Base-by-base conservation (phyloP, 2,329 filamentous ascomycete species). In the Penicillium sp. region DNA sequence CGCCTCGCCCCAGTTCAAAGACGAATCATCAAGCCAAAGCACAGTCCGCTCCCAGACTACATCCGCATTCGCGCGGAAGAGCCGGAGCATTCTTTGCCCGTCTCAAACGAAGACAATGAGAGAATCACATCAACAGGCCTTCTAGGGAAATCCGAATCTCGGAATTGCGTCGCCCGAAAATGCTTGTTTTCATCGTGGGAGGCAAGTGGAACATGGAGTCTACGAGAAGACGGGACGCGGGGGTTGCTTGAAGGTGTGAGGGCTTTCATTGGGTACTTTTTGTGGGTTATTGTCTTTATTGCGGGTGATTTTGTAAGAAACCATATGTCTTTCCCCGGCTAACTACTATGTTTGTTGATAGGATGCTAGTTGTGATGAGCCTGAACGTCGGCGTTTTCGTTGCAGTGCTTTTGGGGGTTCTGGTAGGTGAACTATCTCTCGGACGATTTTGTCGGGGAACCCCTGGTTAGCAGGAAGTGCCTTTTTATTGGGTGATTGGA, bases 341-440 rank as follows among this genome's bases (percentile, higher is more conserved):
- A 39, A 53, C 13, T 4, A 4, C 19, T 4, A 18, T 4, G 5
- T 18, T 6, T 18, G 8, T 23, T 16, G 4, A 36, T 36, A 55
- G 52, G n/a, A 55, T 55, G 52, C n/a, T 55, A 7, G 49, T 34
- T 3, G 41, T 55, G 6, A 55, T 55, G 52, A 51, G 26, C 1
- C 46, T 45, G 19, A 55, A 55, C 29, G 11, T 51, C 16, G 52
- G 52, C 2, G 47, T 55, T 19, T 51, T 55, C n/a, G 4, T 40
- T 14, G 3, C 35, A 10, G 35, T 51, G 13, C 14, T 51, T 34
- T 43, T 41, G 1, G 52, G 52, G 3, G 30, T 51, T 2, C 11
- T 55, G 4, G 36, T 42, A n/a, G 52, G 52, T 4, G 52, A 55
- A 16, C 23, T 55, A 10, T 7, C 35, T 26, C n/a, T 55, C 34